Evolutionary conservation across 352 stramenopile genomes (phyloP).

Genomic region (Phytophthora tubulina): DNA sequence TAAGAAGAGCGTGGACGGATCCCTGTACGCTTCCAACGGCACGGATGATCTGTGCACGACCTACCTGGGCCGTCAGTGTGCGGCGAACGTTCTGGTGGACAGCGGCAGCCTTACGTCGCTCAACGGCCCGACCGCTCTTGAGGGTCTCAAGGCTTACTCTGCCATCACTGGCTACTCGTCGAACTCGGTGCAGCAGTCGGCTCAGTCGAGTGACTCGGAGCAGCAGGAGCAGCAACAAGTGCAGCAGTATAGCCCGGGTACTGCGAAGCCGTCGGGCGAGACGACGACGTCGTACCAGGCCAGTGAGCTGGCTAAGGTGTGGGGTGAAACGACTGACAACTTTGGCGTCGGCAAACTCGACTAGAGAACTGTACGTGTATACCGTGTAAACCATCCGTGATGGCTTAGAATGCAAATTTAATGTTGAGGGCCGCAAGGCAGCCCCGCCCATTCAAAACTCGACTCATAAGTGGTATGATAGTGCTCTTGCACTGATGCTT

Average conservation of each 20-base stretch:
- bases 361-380: constrained; percentile 20
- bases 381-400: constrained; percentile 21
- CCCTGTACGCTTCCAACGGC: constrained; percentile 19
- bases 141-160: constrained; percentile 17
- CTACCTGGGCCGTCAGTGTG: constrained; percentile 33
- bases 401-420: constrained; percentile 31
- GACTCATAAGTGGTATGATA: too few relatives aligned
- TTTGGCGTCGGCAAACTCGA: constrained; percentile 32
- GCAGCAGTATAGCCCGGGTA: constrained; percentile 30
- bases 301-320: constrained; percentile 25
- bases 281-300: constrained; percentile 5
- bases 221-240: constrained; percentile 12
- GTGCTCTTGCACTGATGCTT: too few relatives aligned
- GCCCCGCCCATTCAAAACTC: background rate
- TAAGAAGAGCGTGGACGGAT: constrained; percentile 17
- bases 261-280: constrained; percentile 24
- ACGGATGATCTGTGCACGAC: constrained; percentile 24
- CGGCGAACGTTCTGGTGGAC: constrained; percentile 36
- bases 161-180: constrained; percentile 21
- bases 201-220: constrained; percentile 14
- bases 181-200: constrained; percentile 7
- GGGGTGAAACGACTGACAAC: constrained; percentile 26
- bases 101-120: constrained; percentile 41
- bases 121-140: constrained; percentile 19
- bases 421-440: constrained; percentile 15